Evolutionary conservation across 202 grass and related monocot species (phyloP), one percentile per base, ranked within the genome.

Genomic region (Setaria italica): DNA sequence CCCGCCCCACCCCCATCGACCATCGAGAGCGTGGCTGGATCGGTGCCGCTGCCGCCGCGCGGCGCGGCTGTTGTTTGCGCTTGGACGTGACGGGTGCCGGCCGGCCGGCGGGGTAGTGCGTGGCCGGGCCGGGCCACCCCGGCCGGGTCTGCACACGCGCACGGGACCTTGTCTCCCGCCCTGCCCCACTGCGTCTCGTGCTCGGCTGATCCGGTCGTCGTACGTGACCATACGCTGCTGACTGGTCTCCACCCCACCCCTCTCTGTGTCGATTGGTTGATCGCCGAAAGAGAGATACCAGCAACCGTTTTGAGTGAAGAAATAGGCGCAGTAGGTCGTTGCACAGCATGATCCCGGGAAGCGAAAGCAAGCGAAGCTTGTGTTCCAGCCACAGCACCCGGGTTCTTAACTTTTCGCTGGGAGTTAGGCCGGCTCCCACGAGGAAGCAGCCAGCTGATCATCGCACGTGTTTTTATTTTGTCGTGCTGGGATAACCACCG

Each of bases 121-220:
- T 46, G 25, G 25, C 25, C 25, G 25, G 15, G 53, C 72, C 70
- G 77, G 82, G 77, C 34, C 82, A 49, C 85, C 85, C 2, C 12
- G 1, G 29, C 3, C 60, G 16, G 16, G 4, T 17, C 64, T 70
- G 83, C 88, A 34, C 84, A 55, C 47, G 72, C 79, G 72, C 88
- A 82, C 83, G 79, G 78, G 73, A 5, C 56, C 65, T 30, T 78
- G 88, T 78, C 56, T 62, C 53, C 42, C 32, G 60, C 29, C 2
- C 51, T 4, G 20, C 63, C 13, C 47, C 45, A 1, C 46, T 4
- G 43, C 43, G 15, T 19, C 34, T 48, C 50, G 48, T 34, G 71
- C 29, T 11, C 30, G 7, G 11, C 60, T 17, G 69, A 4, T 41
- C 53, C 69, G 4, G 32, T 74, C 71, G 71, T 15, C 32, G 21